A percentile compares a stretch with the other conserved stretches of the same genome.
These are phyloP conservation scores for Pseudogymnoascus sp. DNA, from an alignment of 2,329 filamentous ascomycete genomes.

Conservation along the genomic window DNA sequence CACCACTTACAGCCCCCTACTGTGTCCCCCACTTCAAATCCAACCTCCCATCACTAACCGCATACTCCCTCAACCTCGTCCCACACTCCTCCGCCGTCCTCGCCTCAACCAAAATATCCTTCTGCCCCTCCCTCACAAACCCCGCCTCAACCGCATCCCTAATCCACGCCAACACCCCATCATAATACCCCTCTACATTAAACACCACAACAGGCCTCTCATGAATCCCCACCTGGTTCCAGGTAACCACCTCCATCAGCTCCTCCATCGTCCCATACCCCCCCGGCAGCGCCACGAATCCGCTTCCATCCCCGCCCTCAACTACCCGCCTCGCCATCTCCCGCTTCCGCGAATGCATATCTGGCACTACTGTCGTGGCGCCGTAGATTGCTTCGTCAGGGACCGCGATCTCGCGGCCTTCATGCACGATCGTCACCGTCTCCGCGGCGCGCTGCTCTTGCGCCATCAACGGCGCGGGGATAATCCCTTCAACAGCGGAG, in stretches of 20 bases:
- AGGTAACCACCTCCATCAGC: slow-evolving; percentile 76
- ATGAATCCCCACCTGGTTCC: slow-evolving; percentile 93
- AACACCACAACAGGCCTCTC: slow-evolving; percentile 64
- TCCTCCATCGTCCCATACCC: slow-evolving; percentile 92
- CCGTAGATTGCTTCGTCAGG: slow-evolving; percentile 49
- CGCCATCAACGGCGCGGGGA: slow-evolving; percentile 70
- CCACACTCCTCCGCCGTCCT: slow-evolving; percentile 62
- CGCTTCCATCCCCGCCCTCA: slow-evolving; percentile 66
- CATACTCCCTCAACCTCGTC: slow-evolving; percentile 59
- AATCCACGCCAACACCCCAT: slow-evolving; percentile 74
- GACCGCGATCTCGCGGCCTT: slow-evolving; percentile 37
- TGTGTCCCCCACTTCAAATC: slow-evolving; percentile 59
- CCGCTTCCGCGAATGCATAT: slow-evolving; percentile 91
- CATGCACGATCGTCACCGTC: slow-evolving; percentile 32
- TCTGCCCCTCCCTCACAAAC: slow-evolving; percentile 64
- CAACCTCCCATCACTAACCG: slow-evolving; percentile 64
- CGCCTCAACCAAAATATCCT: slow-evolving; percentile 68
- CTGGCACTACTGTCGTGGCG: slow-evolving; percentile 71
- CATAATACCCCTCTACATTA: slow-evolving; percentile 84
- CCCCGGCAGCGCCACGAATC: slow-evolving; percentile 77
- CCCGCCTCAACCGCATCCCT: slow-evolving; percentile 62
- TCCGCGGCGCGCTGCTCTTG: slow-evolving; percentile 42
- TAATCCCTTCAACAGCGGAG: slow-evolving; percentile 76
- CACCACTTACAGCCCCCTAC: background rate
- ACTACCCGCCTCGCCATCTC: slow-evolving; percentile 73